A percentile compares a stretch with the other conserved stretches of the same genome.
These are phyloP conservation scores for Geosmithia morbida DNA, from an alignment of 2,329 filamentous ascomycete genomes.

Conservation along the genomic window DNA sequence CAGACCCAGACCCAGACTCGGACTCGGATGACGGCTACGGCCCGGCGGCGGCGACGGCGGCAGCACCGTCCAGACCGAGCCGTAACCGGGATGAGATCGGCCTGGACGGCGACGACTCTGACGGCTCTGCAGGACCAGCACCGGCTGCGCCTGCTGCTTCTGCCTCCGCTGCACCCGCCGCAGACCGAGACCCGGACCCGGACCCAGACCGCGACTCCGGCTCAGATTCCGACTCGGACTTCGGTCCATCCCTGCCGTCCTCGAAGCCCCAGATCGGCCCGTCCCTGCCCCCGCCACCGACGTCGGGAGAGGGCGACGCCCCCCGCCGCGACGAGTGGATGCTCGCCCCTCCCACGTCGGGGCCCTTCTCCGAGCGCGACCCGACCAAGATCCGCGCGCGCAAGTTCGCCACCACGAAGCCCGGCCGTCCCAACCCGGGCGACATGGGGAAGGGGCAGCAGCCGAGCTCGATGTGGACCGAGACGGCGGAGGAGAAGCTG, in stretches of 20 bases:
- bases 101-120: too few relatives aligned
- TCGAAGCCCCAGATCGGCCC: constrained; percentile 28
- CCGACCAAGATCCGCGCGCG: constrained; percentile 71
- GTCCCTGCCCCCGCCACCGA: constrained; percentile 12
- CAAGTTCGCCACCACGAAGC: constrained; percentile 58
- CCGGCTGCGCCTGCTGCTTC: too few relatives aligned
- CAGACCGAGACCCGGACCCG: constrained; percentile 13
- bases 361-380: constrained; percentile 50
- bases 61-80: too few relatives aligned
- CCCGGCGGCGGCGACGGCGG: constrained; percentile 18
- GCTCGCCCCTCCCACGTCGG: constrained; percentile 50
- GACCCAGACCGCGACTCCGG: constrained; percentile 23
- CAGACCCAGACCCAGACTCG: constrained; percentile 24
- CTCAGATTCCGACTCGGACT: constrained; percentile 35
- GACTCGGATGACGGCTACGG: constrained; percentile 18
- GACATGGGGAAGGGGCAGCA: constrained; percentile 9
- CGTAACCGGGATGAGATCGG: constrained; percentile 25
- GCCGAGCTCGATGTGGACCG: constrained; percentile 63
- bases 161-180: too few relatives aligned
- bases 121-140: too few relatives aligned
- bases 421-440: constrained; percentile 12
- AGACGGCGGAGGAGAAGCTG: constrained; percentile 79
- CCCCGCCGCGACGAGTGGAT: constrained; percentile 74
- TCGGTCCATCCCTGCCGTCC: constrained; percentile 43
- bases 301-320: constrained; percentile 19